These are phyloP conservation scores for Pseudogymnoascus sp. DNA, from an alignment of 2,329 filamentous ascomycete species.

Conservation along the genomic window DNA sequence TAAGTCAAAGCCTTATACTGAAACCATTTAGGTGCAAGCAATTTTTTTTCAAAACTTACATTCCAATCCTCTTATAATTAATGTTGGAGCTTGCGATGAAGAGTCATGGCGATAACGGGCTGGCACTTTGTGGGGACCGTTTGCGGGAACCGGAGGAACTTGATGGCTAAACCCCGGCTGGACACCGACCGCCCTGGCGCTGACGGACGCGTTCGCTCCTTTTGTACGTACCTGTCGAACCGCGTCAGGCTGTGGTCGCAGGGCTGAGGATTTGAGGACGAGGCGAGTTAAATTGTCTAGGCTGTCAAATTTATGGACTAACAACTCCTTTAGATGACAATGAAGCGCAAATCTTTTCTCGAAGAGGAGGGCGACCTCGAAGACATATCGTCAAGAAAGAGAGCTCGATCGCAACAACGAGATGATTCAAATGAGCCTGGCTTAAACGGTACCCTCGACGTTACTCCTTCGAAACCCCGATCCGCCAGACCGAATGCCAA, in stretches of 20 bases:
- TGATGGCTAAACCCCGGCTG: background rate
- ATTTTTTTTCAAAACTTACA: background rate
- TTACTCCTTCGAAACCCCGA: background rate
- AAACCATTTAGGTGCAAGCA: background rate
- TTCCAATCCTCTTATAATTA: background rate
- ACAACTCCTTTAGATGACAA: background rate
- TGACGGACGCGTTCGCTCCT: background rate
- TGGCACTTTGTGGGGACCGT: conserved; percentile 2
- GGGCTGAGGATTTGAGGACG: background rate
- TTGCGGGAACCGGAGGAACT: background rate
- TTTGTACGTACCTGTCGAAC: background rate
- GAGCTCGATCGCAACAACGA: background rate
- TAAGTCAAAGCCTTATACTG: background rate
- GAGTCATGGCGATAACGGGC: conserved; percentile 4
- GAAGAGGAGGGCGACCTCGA: background rate
- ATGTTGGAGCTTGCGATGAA: background rate
- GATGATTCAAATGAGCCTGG: background rate
- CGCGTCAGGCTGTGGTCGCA: background rate
- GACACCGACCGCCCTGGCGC: background rate
- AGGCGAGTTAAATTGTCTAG: background rate
- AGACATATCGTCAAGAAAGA: background rate
- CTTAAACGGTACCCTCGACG: background rate
- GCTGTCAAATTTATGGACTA: background rate
- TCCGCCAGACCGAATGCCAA: background rate
- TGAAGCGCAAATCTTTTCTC: background rate